phyloP scores from a whole-genome alignment of 805 yeast genomes.

The Wickerhamiella lipophila region DNA sequence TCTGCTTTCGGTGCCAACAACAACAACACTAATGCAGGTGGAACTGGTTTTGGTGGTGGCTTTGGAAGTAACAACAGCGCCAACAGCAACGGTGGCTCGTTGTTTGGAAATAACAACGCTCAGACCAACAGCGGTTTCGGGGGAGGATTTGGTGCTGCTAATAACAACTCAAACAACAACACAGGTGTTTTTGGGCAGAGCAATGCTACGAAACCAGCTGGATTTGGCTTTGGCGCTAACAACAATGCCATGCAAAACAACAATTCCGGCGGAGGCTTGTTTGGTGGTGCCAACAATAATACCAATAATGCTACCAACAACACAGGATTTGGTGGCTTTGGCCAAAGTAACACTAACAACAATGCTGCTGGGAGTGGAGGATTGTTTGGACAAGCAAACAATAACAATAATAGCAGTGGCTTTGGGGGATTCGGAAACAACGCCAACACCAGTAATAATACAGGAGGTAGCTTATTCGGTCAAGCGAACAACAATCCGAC shows the following conservation, averaged over 20 bases:
- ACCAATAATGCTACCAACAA: conserved; percentile 19
- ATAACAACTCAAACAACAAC: conserved; percentile 18
- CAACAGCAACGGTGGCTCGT: conserved; percentile 12
- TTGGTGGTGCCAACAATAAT: conserved; percentile 14
- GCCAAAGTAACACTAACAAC: conserved; percentile 11
- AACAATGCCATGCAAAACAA: conserved; percentile 20
- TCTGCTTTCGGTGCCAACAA: conserved; percentile 20
- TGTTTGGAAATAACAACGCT: conserved; percentile 4
- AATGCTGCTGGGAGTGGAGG: conserved; percentile 6
- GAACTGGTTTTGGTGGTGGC: conserved; percentile 13
- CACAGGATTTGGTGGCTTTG: conserved; percentile 1
- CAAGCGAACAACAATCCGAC: conserved; percentile 9
- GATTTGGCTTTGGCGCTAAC: conserved; percentile 25
- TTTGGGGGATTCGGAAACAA: conserved; percentile 29
- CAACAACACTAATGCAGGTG: conserved; percentile 11
- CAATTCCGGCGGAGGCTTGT: conserved; percentile 24
- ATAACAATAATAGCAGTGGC: conserved; percentile 4
- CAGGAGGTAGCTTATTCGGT: conserved; percentile 25
- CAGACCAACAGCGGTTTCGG: not conserved
- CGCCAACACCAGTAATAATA: not conserved
- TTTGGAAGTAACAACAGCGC: conserved; percentile 3
- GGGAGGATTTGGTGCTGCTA: conserved; percentile 12
- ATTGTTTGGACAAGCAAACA: conserved; percentile 15
- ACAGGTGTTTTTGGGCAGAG: conserved; percentile 12
- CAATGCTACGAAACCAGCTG: conserved; percentile 17